Evolutionary conservation across 176 grass and related monocot species (phyloP).

Genomic region (Carex scoparia): DNA sequence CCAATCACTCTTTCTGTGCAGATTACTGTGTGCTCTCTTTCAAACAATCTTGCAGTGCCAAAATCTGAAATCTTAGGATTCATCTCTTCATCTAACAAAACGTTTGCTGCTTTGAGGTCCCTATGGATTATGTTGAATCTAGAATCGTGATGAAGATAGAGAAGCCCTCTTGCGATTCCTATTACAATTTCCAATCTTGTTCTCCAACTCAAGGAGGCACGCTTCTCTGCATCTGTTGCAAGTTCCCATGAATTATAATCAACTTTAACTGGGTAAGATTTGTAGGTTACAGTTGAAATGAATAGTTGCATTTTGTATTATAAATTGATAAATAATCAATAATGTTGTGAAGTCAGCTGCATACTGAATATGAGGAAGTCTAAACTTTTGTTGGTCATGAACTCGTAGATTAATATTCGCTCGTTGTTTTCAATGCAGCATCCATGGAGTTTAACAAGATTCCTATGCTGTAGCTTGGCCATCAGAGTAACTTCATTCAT

Average conservation of each 20-base stretch:
- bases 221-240: conserved; percentile 23
- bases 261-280: neutral
- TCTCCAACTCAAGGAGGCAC: conserved; percentile 29
- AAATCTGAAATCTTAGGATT: conserved; percentile 79
- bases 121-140: conserved; percentile 51
- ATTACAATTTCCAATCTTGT: conserved; percentile 46
- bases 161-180: conserved; percentile 42
- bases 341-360: neutral
- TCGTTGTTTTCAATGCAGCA: conserved; percentile 44
- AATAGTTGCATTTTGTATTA: neutral
- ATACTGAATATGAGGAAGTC: conserved; percentile 58
- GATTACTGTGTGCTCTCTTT: neutral
- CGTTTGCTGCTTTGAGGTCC: conserved; percentile 56
- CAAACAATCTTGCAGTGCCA: conserved; percentile 43
- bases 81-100: conserved; percentile 48
- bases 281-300: neutral
- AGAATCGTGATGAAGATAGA: conserved; percentile 67
- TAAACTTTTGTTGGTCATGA: conserved; percentile 62
- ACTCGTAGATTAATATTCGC: conserved; percentile 47
- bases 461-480: conserved; percentile 60
- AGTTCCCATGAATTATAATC: neutral
- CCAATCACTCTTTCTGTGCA: conserved; percentile 36
- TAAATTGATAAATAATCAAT: neutral
- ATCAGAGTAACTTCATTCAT: conserved; percentile 60
- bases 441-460: conserved; percentile 58